These are phyloP conservation scores for Suhomyces bolitotheri DNA, from an alignment of 1,139 yeast species.

Conservation along the genomic window DNA sequence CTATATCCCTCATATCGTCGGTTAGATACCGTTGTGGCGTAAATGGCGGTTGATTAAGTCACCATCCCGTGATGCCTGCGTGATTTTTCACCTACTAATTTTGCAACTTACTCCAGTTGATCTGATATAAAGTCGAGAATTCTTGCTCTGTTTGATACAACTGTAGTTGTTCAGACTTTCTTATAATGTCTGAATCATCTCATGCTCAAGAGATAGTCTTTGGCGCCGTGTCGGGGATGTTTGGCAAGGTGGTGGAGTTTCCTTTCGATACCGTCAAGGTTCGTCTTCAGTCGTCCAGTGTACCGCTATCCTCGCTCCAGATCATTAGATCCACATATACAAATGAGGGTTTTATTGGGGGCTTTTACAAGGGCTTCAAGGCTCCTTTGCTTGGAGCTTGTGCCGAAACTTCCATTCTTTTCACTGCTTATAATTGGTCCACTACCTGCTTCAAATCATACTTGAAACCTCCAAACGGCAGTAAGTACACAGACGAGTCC, in stretches of 20 bases:
- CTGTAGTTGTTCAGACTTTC: too few species aligned
- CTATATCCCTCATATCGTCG: not conserved
- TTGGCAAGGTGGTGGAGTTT: slow-evolving; percentile 82
- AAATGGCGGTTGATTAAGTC: too few species aligned
- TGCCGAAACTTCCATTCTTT: slow-evolving; percentile 75
- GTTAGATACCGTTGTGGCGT: too few species aligned
- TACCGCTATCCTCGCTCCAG: slow-evolving; percentile 51
- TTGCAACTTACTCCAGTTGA: too few species aligned
- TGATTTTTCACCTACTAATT: too few species aligned
- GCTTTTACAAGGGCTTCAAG: slow-evolving; percentile 60
- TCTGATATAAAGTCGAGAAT: too few species aligned
- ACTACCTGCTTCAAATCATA: slow-evolving; percentile 31
- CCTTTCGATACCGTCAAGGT: slow-evolving; percentile 95
- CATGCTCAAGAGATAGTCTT: slow-evolving; percentile 40
- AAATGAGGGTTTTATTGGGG: slow-evolving; percentile 62
- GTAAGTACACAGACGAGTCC: slow-evolving; percentile 13
- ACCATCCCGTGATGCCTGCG: slow-evolving; percentile 6
- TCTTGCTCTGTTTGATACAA: too few species aligned
- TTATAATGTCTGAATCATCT: slow-evolving; percentile 13
- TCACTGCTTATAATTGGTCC: slow-evolving; percentile 56
- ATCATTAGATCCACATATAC: slow-evolving; percentile 61
- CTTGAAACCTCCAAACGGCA: not conserved
- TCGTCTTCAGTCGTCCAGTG: slow-evolving; percentile 69
- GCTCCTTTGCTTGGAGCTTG: slow-evolving; percentile 90
- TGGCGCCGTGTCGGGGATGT: slow-evolving; percentile 70